Base-by-base conservation (phyloP, 768 basidiomycete species). In the Vararia minispora region DNA sequence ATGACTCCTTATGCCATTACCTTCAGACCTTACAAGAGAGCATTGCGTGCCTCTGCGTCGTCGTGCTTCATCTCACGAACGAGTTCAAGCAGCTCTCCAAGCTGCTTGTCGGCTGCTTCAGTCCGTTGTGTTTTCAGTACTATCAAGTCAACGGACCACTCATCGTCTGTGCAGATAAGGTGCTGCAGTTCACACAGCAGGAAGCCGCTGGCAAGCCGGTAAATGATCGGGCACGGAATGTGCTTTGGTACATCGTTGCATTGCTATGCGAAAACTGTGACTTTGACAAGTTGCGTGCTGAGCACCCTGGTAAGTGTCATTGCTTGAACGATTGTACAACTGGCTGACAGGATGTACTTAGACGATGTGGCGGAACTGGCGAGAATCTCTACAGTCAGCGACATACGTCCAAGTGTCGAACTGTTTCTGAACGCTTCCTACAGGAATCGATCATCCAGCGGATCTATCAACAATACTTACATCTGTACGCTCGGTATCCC, bases 1-100 rank as follows among this genome's bases (percentile, higher is more conserved):
- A 14, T n/a, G 17, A 14, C 14, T 20, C 29, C 5, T n/a, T 36
- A 18, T 18, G 12, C 37, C 10, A 28, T 13, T 29, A 2, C n/a
- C n/a, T n/a, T n/a, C 46, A 91, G 83, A 79, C 83, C 16, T 58
- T 98, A 23, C 89, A 92, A 62, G 95, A 97, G 58, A 76, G 78
- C 10, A 84, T 98, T 11, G 88, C 88, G 0, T 97, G 92, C 47
- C 79, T 94, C 64, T 94, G 91, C 53, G 72, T 75, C 0, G 83
- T 85, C 1, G 80, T 92, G 1, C 77, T 79, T 35, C 62, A 85
- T 47, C 67, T 98, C 13, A 97, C 95, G 0, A 84, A 87, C 42
- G 90, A 97, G 48, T 94, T 80, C 49, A 61, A 61, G 12, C 72
- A 78, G 25, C 66, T 97, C 13, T n/a, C n/a, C n/a, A n/a, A n/a